phyloP scores from a whole-genome alignment of 2,329 filamentous ascomycete species.

The Colletotrichum sidae region DNA sequence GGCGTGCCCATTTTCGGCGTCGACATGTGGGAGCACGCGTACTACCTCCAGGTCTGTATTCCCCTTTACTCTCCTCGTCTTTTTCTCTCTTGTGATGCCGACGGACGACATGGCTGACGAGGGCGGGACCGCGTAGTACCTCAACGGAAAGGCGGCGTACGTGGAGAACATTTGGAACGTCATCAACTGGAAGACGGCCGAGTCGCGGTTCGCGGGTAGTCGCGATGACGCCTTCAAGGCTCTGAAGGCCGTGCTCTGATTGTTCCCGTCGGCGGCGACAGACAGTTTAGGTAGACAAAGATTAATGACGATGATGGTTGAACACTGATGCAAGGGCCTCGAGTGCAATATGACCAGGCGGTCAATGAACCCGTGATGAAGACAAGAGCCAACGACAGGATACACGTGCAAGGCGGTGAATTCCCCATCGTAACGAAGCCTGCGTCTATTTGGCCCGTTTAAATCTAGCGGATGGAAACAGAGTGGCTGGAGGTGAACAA shows the following conservation, averaged over 20 bases:
- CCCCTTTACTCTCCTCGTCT: neutral
- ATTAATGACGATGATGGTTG: neutral
- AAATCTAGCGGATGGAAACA: neutral
- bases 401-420: too few relatives aligned
- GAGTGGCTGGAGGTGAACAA: constrained; percentile 13
- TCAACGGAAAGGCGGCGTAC: constrained; percentile 81
- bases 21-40: constrained; percentile 96
- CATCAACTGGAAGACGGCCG: constrained; percentile 80
- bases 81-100: neutral
- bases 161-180: constrained; percentile 82
- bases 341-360: neutral
- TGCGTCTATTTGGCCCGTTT: too few relatives aligned
- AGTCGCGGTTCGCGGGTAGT: constrained; percentile 68
- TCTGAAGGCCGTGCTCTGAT: constrained; percentile 55
- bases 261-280: neutral
- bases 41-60: constrained; percentile 78
- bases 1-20: constrained; percentile 79
- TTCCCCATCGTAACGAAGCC: too few relatives aligned
- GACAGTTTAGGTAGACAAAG: neutral
- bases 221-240: constrained; percentile 59
- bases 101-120: constrained; percentile 22
- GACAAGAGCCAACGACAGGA: too few relatives aligned
- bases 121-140: constrained; percentile 66
- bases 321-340: neutral
- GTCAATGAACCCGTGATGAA: too few relatives aligned